phyloP scores from a whole-genome alignment of 2,329 filamentous ascomycete species.

The Exophiala mesophila region DNA sequence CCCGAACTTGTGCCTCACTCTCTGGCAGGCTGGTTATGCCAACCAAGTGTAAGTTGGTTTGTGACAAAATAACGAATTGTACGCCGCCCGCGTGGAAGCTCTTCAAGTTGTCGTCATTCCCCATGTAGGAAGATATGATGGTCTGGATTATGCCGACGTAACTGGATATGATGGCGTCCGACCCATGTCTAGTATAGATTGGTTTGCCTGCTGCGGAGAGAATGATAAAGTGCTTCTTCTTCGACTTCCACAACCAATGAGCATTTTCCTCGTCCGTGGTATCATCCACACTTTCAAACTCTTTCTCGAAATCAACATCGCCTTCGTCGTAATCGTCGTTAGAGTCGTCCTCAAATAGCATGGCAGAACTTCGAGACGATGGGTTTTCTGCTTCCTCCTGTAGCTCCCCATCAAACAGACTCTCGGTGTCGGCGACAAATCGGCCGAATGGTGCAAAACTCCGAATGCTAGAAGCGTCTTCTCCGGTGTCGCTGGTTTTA shows the following conservation, averaged over 20 bases:
- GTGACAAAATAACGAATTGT: constrained; percentile 77
- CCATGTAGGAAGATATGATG: constrained; percentile 94
- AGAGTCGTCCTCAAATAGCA: constrained; percentile 27
- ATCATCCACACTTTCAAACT: constrained; percentile 60
- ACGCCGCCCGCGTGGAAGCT: constrained; percentile 83
- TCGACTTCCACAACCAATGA: constrained; percentile 76
- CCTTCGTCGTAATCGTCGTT: constrained; percentile 39
- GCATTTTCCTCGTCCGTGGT: constrained; percentile 57
- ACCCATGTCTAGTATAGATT: constrained; percentile 92
- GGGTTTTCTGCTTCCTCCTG: constrained; percentile 26
- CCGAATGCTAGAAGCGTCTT: constrained; percentile 45
- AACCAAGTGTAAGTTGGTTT: constrained; percentile 86
- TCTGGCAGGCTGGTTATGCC: constrained; percentile 90
- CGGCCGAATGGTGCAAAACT: constrained; percentile 52
- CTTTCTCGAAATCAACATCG: constrained; percentile 64
- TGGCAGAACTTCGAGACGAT: constrained; percentile 35
- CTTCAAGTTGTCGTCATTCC: constrained; percentile 67
- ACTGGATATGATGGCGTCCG: constrained; percentile 81
- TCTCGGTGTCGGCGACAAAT: constrained; percentile 68
- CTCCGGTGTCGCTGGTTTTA: constrained; percentile 47
- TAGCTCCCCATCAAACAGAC: constrained; percentile 69
- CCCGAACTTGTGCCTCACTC: constrained; percentile 79
- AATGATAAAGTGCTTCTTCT: constrained; percentile 95
- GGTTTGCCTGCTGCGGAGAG: constrained; percentile 94
- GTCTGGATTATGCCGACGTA: constrained; percentile 96